Base-by-base conservation (phyloP, 768 basidiomycete genomes). In the Termitomyces sp. region DNA sequence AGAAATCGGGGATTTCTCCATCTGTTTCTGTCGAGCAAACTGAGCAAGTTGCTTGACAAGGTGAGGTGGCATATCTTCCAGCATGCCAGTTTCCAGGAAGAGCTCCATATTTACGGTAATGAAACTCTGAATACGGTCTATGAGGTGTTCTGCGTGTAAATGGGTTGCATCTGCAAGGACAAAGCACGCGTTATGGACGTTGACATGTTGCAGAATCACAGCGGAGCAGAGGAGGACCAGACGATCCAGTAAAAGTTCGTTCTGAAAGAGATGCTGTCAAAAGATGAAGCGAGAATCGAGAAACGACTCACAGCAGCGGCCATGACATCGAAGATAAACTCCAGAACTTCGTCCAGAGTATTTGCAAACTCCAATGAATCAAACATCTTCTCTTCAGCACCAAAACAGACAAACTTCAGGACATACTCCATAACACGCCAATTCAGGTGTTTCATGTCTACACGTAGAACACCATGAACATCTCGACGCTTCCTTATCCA, bases 321-420 rank as follows among this genome's bases (percentile, higher is more conserved):
- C 73, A 97, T 84, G 16, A 98, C 87, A 22, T 89, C 85, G 63
- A 97, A 94, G 75, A 94, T 83, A 65, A 95, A 92, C 63, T 94
- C 90, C 59, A 98, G 72, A 35, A 93, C 77, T 39, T 90, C 86
- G 59, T 98, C 94, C 6, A 86, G 75, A 1, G 82, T 83, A 28
- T 82, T 67, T 3, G 82, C 74, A 67, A 86, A 89, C 55, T 89
- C 90, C 18, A 94, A 74, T 16, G 77, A 78, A 52, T 89, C 81
- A 66, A 97, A 96, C 72, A 95, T 76, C 57, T 84, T 84, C 46
- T 74, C 76, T 65, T 84, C 84, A 13, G 71, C 77, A 15, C 92
- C 94, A 69, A 87, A 88, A 68, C 91, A 94, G 65, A 97, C 70
- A 71, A 87, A 93, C 55, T 80, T 77, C 60, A 96, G 69, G 7